phyloP scores from a whole-genome alignment of 2,329 filamentous ascomycete genomes.

The Penicillium sp. region DNA sequence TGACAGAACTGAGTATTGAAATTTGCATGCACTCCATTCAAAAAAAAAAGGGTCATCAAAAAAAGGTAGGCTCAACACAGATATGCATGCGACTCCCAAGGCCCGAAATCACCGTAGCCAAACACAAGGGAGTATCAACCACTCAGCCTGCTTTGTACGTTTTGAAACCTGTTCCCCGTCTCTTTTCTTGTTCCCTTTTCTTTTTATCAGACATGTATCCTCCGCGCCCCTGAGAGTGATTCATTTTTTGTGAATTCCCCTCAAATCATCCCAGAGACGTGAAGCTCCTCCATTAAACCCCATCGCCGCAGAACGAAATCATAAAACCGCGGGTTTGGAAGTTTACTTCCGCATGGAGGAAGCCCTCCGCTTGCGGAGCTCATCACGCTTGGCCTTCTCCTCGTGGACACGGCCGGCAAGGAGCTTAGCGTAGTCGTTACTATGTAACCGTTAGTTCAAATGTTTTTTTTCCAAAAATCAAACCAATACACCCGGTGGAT shows the following conservation, averaged over 20 bases:
- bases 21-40: constrained; percentile 30
- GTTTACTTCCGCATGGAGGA: constrained; percentile 89
- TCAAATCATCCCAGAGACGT: constrained; percentile 35
- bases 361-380: constrained; percentile 94
- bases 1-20: constrained; percentile 22
- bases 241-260: constrained; percentile 20
- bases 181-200: constrained; percentile 21
- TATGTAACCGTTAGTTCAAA: constrained; percentile 43
- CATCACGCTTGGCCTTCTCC: constrained; percentile 89
- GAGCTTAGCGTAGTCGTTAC: constrained; percentile 93
- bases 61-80: constrained; percentile 28
- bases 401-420: constrained; percentile 96
- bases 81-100: constrained; percentile 20
- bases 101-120: constrained; percentile 20
- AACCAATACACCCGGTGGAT: background rate
- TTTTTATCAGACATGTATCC: constrained; percentile 25
- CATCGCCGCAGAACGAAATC: constrained; percentile 33
- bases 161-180: constrained; percentile 19
- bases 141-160: constrained; percentile 20
- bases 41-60: constrained; percentile 26
- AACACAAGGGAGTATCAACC: constrained; percentile 21
- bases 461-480: constrained; percentile 27
- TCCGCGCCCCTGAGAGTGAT: constrained; percentile 23
- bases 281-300: constrained; percentile 36
- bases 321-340: constrained; percentile 22